A percentile compares a stretch with the other conserved stretches of the same genome.
These are phyloP conservation scores for Hypoxylon subgilvum DNA, from an alignment of 495 filamentous ascomycete genomes.

Conservation along the genomic window DNA sequence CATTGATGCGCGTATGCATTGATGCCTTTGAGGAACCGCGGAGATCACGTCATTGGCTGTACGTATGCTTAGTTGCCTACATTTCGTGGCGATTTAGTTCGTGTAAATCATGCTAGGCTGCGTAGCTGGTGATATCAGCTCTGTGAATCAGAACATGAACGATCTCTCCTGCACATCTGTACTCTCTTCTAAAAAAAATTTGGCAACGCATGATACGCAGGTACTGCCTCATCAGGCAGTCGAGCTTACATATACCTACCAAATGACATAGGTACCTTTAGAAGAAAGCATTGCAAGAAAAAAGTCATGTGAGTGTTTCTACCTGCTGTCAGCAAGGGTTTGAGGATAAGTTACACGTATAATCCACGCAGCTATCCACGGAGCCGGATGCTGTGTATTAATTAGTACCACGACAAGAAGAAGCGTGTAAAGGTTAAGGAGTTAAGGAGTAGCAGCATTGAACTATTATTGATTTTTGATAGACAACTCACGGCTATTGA, in stretches of 20 bases:
- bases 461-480: not conserved
- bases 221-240: no score
- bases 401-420: not conserved
- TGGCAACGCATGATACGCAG: slow-evolving; percentile 3
- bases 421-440: not conserved
- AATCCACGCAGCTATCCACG: slow-evolving; percentile 15
- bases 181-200: slow-evolving; percentile 22
- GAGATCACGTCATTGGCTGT: slow-evolving; percentile 3
- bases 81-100: not conserved
- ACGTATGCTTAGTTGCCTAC: slow-evolving; percentile 1
- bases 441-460: not conserved
- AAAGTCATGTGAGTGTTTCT: slow-evolving; percentile 27
- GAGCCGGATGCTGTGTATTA: not conserved
- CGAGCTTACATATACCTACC: no score
- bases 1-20: not conserved
- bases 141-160: not conserved
- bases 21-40: not conserved
- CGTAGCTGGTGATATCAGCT: not conserved
- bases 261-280: no score
- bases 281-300: no score
- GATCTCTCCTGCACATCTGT: slow-evolving; percentile 23
- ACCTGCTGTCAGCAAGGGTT: slow-evolving; percentile 27
- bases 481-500: slow-evolving; percentile 2
- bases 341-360: slow-evolving; percentile 7
- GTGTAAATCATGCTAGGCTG: slow-evolving; percentile 4